Base-by-base conservation (phyloP, 225 moss, liverwort and hornwort genomes). In the Lunularia cruciata region DNA sequence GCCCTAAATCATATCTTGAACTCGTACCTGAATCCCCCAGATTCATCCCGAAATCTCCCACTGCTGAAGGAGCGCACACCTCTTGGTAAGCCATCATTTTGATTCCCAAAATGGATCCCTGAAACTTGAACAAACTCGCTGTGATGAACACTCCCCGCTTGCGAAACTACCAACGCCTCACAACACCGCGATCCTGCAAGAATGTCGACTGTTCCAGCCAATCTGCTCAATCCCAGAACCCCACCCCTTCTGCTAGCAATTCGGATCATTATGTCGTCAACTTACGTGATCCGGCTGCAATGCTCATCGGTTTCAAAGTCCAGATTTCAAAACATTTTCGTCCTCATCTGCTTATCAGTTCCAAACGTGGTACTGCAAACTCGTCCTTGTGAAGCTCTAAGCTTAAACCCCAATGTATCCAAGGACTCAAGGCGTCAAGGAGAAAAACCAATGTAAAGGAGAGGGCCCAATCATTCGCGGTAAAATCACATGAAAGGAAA, bases 1-100 rank as follows among this genome's bases (percentile, higher is more conserved):
- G 7, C 13, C 18, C 35, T 0, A 35, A 20, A 6, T 16, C 18
- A 1, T 3, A n/a, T 15, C 11, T 18, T 5, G 26, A 4, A 9
- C 40, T 61, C 61, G 28, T 25, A 19, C 31, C 76, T 47, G 22
- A 37, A 35, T 27, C 30, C 46, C 4, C 14, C 33, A 8, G 40
- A 71, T 13, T 77, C 77, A 1, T 81, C 81, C n/a, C 77, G 65
- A 45, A 53, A 81, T 61, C 81, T 70, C 60, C 77, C 73, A 40
- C 81, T 47, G 66, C 81, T 81, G 42, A 73, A 73, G 39, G 51
- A 72, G 40, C 81, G 81, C 37, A 76, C 72, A 34, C 56, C 47
- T 55, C 65, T 54, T 0, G 39, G 25, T 8, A 53, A 33, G 28
- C 36, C 26, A 3, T 38, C 37, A 20, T 42, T 40, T 42, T 8